Evolutionary conservation across 148 eudicot species (phyloP).

Genomic region (Mesembryanthemum crystallinum): DNA sequence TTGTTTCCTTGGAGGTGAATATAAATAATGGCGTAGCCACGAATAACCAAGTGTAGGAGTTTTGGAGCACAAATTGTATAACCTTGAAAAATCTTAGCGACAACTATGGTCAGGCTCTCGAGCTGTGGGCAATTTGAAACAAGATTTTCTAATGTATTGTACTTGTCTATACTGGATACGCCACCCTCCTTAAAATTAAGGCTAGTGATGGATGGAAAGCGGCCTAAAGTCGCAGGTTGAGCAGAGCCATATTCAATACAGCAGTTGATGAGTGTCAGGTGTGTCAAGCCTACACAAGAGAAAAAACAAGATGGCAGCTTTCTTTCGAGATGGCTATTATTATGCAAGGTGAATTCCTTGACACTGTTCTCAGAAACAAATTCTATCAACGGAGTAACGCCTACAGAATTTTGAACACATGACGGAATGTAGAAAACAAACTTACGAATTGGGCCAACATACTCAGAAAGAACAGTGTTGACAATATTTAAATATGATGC

Average conservation of each 20-base stretch:
- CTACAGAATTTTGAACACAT: neutral
- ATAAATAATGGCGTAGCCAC: neutral
- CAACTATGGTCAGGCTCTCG: neutral
- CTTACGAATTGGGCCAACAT: neutral
- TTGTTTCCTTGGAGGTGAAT: constrained; percentile 13
- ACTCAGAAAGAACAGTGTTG: neutral
- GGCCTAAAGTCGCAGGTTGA: neutral
- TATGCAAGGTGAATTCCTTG: neutral
- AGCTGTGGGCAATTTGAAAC: constrained; percentile 12
- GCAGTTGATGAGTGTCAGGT: neutral
- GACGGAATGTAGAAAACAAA: too few relatives aligned
- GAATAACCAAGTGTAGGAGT: constrained; percentile 7
- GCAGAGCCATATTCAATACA: neutral
- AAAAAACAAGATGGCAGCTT: constrained; percentile 23
- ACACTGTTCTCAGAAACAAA: constrained; percentile 2
- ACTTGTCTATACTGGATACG: neutral
- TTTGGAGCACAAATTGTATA: constrained; percentile 6
- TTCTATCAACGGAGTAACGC: constrained; percentile 14
- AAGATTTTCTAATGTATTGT: neutral
- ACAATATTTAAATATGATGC: neutral
- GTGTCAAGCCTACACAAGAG: constrained; percentile 9
- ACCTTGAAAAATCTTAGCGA: neutral
- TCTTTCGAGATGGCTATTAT: neutral
- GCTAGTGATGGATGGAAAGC: constrained; percentile 17
- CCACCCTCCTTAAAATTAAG: neutral